A percentile compares a stretch with the other conserved stretches of the same genome.
phyloP scores from a whole-genome alignment of 2,329 filamentous ascomycete genomes.

The Calonectria pauciramosa region DNA sequence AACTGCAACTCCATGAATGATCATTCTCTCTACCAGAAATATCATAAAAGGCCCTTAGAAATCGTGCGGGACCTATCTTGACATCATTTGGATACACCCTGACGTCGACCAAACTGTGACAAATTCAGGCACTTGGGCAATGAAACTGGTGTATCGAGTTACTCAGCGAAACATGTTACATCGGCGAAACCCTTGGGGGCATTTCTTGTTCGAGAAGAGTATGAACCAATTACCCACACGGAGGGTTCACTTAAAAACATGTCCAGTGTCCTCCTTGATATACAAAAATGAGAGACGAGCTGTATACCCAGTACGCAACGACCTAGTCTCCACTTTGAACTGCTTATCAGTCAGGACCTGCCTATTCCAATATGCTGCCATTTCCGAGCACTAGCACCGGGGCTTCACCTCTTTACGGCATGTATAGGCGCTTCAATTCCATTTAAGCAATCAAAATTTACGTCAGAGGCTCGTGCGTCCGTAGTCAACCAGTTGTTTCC shows the following conservation, averaged over 20 bases:
- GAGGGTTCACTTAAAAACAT: not conserved
- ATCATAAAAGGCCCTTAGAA: not conserved
- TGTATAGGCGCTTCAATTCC: not conserved
- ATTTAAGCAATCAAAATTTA: not conserved
- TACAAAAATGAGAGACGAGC: not conserved
- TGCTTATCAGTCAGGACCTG: not conserved
- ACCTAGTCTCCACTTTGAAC: not conserved
- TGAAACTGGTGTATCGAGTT: not conserved
- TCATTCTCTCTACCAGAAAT: not conserved
- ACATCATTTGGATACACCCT: not conserved
- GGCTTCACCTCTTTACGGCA: not conserved
- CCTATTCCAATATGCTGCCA: not conserved
- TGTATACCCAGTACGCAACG: not conserved
- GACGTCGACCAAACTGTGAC: not conserved
- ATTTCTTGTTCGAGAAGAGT: not conserved
- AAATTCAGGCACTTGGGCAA: not conserved
- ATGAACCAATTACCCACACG: not conserved
- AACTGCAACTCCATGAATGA: not conserved
- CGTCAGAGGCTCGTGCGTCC: not conserved
- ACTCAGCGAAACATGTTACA: not conserved
- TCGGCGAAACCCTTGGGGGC: not conserved
- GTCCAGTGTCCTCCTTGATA: no score
- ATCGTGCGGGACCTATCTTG: not conserved
- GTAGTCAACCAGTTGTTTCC: not conserved
- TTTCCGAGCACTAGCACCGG: not conserved